A percentile compares a stretch with the other conserved stretches of the same genome.
These are phyloP conservation scores for Arxiozyma heterogenica DNA, from an alignment of 1,139 yeast genomes.

Conservation along the genomic window DNA sequence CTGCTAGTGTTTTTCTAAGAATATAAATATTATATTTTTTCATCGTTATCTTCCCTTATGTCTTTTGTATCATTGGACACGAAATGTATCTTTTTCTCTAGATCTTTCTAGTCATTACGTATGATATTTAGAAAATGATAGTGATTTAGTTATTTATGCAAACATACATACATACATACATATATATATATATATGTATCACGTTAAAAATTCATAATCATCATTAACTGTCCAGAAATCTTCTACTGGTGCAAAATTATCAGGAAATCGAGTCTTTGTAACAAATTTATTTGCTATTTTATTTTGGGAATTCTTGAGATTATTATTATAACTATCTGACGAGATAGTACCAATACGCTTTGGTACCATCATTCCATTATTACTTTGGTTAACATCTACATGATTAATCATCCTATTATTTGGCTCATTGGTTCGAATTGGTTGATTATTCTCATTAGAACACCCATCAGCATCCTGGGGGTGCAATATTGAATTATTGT, in stretches of 20 bases:
- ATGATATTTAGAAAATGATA: too few species aligned
- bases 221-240: constrained; percentile 38
- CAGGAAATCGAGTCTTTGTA: background rate
- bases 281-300: background rate
- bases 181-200: background rate
- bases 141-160: background rate
- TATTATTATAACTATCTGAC: background rate
- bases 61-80: too few species aligned
- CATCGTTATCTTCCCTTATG: too few species aligned
- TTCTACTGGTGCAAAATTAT: constrained; percentile 27
- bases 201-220: constrained; percentile 37
- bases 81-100: too few species aligned
- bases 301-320: background rate
- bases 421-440: background rate
- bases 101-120: too few species aligned
- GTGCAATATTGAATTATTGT: background rate
- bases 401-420: background rate
- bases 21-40: too few species aligned
- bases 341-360: background rate
- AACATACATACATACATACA: background rate
- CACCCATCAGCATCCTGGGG: background rate
- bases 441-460: background rate
- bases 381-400: background rate
- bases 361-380: background rate
- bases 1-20: too few species aligned